phyloP scores from a whole-genome alignment of 1,284 basidiomycete genomes.

The Naganishia cerealis region DNA sequence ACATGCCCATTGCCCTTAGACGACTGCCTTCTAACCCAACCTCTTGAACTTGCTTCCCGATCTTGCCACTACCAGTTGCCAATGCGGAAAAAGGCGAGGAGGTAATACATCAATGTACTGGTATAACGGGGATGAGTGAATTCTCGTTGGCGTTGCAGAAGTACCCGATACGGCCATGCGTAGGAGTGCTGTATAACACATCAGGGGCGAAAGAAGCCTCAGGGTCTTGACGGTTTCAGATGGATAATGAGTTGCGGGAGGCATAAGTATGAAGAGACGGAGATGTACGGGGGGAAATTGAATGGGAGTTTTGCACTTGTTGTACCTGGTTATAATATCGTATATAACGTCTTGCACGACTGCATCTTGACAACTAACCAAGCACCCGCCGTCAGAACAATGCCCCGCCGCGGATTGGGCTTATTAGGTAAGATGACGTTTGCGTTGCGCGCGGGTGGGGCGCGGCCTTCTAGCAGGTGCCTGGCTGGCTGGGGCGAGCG shows the following conservation, averaged over 20 bases:
- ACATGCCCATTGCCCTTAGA: neutral
- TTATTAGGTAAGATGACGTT: slow-evolving; percentile 16
- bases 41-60: neutral
- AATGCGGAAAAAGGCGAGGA: neutral
- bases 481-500: neutral
- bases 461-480: slow-evolving; percentile 14
- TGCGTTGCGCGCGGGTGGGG: neutral
- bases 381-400: neutral
- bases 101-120: neutral
- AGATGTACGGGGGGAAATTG: too few species aligned
- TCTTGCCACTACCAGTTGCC: neutral
- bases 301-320: too few species aligned
- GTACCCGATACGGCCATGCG: neutral
- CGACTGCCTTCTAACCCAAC: neutral
- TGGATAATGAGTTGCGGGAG: too few species aligned
- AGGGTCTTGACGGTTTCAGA: too few species aligned
- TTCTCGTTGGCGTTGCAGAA: neutral
- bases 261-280: too few species aligned
- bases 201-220: too few species aligned
- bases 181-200: too few species aligned
- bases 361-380: too few species aligned
- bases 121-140: neutral
- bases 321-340: too few species aligned
- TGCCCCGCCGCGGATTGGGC: neutral
- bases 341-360: too few species aligned